A percentile compares a stretch with the other conserved stretches of the same genome.
Conservation (phyloP, 2,329 filamentous ascomycete species). For the Tothia fuscella region DNA sequence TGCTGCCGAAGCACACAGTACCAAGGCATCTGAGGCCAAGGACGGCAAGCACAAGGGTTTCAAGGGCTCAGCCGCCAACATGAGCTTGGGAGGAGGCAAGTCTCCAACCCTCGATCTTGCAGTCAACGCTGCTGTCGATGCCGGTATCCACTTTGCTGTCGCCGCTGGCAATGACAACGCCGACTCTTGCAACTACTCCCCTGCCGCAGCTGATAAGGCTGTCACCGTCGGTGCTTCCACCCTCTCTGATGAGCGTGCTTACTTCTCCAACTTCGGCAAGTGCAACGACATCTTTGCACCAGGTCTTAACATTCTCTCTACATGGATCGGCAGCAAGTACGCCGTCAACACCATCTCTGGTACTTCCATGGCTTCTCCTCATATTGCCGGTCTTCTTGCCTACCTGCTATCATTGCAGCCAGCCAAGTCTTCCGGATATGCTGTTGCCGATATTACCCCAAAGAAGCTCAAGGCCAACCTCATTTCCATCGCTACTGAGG, state of each 20-base stretch:
- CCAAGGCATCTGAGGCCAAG: conserved; percentile 69
- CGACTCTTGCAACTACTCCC: conserved; percentile 98
- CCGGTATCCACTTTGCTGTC: conserved; percentile 93
- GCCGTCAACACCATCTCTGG: conserved; percentile 98
- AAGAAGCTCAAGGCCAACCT: conserved; percentile 87
- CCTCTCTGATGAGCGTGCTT: conserved; percentile 87
- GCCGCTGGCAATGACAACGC: conserved; percentile 98
- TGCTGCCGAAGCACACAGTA: conserved; percentile 68
- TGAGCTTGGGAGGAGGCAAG: conserved; percentile 97
- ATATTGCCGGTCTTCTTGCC: conserved; percentile 90
- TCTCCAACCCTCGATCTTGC: conserved; percentile 80
- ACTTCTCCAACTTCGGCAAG: conserved; percentile 99
- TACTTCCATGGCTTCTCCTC: conserved; percentile 97
- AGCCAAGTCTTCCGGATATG: conserved; percentile 76
- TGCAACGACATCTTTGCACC: conserved; percentile 99
- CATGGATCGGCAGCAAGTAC: conserved; percentile 94
- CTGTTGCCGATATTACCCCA: conserved; percentile 78
- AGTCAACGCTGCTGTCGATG: conserved; percentile 84
- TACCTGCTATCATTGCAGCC: conserved; percentile 98
- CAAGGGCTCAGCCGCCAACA: conserved; percentile 98
- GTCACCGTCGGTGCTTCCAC: conserved; percentile 94
- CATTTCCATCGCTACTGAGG: conserved; percentile 69
- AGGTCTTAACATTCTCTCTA: conserved; percentile 91
- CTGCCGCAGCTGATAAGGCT: conserved; percentile 80
- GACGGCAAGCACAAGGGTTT: conserved; percentile 79